Conservation (phyloP, 805 yeast species). For the Wickerhamia fluorescens region DNA sequence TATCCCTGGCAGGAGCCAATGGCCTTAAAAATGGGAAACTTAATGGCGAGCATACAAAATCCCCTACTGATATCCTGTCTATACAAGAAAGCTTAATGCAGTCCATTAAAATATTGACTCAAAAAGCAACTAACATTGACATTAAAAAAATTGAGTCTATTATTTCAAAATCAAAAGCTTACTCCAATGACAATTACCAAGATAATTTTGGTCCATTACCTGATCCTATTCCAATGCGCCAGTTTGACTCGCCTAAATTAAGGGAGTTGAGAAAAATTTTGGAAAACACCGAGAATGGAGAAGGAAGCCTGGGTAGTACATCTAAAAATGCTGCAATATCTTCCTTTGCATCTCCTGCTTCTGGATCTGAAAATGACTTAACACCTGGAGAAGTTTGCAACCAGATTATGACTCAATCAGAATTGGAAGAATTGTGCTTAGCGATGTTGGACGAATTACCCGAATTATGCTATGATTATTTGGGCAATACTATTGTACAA, state of each 20-base stretch:
- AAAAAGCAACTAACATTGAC: conserved; percentile 18
- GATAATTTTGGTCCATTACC: conserved; percentile 70
- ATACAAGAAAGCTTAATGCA: conserved; percentile 16
- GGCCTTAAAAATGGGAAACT: conserved; percentile 2
- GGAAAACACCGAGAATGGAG: conserved; percentile 25
- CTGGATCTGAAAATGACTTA: background rate
- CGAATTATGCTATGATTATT: conserved; percentile 82
- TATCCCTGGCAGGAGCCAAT: background rate
- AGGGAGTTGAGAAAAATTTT: conserved; percentile 73
- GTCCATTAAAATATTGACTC: conserved; percentile 11
- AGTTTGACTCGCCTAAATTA: conserved; percentile 80
- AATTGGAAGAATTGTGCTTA: conserved; percentile 73
- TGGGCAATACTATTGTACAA: conserved; percentile 95
- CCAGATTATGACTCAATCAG: conserved; percentile 37
- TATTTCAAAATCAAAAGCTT: conserved; percentile 27
- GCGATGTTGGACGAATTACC: conserved; percentile 87
- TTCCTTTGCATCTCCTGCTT: conserved; percentile 2
- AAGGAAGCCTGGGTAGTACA: conserved; percentile 4
- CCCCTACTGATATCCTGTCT: conserved; percentile 19
- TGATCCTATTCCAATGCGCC: conserved; percentile 58
- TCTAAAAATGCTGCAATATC: no score
- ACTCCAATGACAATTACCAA: conserved; percentile 41
- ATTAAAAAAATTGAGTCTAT: conserved; percentile 37
- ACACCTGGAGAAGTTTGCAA: conserved; percentile 5
- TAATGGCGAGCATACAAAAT: no score